These are phyloP conservation scores for Kodamaea lidongshanica DNA, from an alignment of 805 yeast species.

Conservation along the genomic window DNA sequence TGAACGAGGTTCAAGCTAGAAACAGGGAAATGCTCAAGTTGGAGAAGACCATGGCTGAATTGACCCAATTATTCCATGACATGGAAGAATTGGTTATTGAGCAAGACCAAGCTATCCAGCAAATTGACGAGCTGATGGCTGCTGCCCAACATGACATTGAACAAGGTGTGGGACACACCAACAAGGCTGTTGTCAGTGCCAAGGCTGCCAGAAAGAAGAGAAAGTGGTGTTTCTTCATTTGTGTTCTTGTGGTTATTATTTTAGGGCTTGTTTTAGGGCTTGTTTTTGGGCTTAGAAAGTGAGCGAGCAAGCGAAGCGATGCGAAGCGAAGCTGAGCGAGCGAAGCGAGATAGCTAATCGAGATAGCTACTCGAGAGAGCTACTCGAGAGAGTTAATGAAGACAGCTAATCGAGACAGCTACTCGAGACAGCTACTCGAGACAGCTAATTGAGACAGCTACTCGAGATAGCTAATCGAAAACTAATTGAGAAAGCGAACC, in stretches of 20 bases:
- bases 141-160: slow-evolving; percentile 87
- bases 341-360: no score
- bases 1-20: slow-evolving; percentile 92
- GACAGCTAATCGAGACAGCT: neutral
- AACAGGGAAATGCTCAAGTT: slow-evolving; percentile 92
- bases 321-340: no score
- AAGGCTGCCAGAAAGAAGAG: slow-evolving; percentile 86
- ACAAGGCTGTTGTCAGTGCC: slow-evolving; percentile 83
- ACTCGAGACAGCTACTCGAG: no score
- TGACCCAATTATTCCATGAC: slow-evolving; percentile 89
- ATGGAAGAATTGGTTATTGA: slow-evolving; percentile 95
- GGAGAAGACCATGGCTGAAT: slow-evolving; percentile 92
- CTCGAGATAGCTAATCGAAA: no score
- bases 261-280: slow-evolving; percentile 67
- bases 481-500: neutral
- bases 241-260: slow-evolving; percentile 51
- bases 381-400: no score
- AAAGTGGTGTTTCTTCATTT: slow-evolving; percentile 74
- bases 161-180: slow-evolving; percentile 90
- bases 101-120: slow-evolving; percentile 84
- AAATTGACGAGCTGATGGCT: slow-evolving; percentile 72
- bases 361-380: no score
- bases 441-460: no score
- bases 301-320: no score
- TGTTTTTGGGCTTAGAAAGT: slow-evolving; percentile 35